phyloP scores from a whole-genome alignment of 2,329 filamentous ascomycete genomes.

The Dothistroma septosporum region DNA sequence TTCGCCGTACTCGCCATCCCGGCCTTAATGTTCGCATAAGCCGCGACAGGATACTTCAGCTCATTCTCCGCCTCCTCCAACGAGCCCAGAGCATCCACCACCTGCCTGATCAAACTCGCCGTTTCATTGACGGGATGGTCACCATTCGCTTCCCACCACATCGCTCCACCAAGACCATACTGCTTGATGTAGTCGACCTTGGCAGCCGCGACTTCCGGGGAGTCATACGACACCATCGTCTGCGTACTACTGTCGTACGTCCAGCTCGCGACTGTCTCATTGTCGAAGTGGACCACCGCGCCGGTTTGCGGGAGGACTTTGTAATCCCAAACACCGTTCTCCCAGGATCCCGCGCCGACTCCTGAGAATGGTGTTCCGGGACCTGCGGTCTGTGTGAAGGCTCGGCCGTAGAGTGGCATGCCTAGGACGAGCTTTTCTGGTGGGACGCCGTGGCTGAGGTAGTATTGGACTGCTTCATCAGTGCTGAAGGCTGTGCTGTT shows the following conservation, averaged over 20 bases:
- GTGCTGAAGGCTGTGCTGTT: conserved; percentile 73
- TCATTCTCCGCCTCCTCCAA: conserved; percentile 49
- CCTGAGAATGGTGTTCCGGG: conserved; percentile 65
- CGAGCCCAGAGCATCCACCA: conserved; percentile 38
- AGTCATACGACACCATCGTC: conserved; percentile 74
- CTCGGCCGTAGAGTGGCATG: conserved; percentile 86
- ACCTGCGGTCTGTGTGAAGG: conserved; percentile 74
- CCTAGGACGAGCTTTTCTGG: conserved; percentile 75
- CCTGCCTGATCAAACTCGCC: conserved; percentile 56
- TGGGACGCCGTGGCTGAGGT: conserved; percentile 58
- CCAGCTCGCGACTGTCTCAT: conserved; percentile 66
- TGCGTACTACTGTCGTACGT: conserved; percentile 63
- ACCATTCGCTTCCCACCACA: conserved; percentile 93
- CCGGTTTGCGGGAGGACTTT: conserved; percentile 72
- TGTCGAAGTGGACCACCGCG: conserved; percentile 61
- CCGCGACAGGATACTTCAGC: conserved; percentile 49
- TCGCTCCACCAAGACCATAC: conserved; percentile 72
- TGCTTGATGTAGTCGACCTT: conserved; percentile 70
- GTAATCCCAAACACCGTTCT: conserved; percentile 81
- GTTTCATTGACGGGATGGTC: conserved; percentile 57
- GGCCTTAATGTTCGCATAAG: conserved; percentile 51
- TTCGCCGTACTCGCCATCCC: conserved; percentile 32
- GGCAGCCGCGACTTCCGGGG: conserved; percentile 57
- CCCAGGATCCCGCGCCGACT: conserved; percentile 75
- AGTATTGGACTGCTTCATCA: conserved; percentile 64